Conservation (phyloP, 1,284 basidiomycete species). For the Pyrrhoderma lamaoense region DNA sequence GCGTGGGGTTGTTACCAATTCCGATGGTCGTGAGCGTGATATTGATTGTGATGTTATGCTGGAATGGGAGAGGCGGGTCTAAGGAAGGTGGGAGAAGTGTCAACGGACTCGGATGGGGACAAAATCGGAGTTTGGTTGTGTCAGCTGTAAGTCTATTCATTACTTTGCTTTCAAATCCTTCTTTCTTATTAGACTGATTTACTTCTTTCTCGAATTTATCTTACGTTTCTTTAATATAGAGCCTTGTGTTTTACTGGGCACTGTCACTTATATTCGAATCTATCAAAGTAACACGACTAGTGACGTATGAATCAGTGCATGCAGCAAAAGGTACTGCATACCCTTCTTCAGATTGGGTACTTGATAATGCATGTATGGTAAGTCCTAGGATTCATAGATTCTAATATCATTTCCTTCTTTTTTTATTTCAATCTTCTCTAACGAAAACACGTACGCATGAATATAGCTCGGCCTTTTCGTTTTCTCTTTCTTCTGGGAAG, state of each 20-base stretch:
- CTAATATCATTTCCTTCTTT: background rate
- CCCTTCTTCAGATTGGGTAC: slow-evolving; percentile 18
- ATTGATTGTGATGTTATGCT: slow-evolving; percentile 9
- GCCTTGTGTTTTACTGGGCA: slow-evolving; percentile 14
- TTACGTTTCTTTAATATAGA: slow-evolving; percentile 6
- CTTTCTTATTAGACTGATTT: background rate
- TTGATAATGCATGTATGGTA: slow-evolving; percentile 18
- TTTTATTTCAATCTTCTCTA: background rate
- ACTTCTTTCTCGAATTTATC: background rate
- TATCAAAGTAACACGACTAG: slow-evolving; percentile 13
- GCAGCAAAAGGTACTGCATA: slow-evolving; percentile 17
- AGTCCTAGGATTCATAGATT: slow-evolving; percentile 1
- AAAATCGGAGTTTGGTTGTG: background rate
- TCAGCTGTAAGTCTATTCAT: slow-evolving; percentile 12
- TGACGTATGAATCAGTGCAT: slow-evolving; percentile 8
- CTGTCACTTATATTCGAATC: slow-evolving; percentile 11
- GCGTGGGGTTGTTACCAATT: slow-evolving; percentile 13
- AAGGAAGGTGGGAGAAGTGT: background rate
- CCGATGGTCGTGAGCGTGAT: slow-evolving; percentile 6
- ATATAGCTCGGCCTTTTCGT: slow-evolving; percentile 12
- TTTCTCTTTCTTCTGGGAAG: slow-evolving; percentile 13
- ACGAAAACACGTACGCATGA: background rate
- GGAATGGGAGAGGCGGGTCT: background rate
- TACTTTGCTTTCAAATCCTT: background rate
- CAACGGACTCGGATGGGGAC: slow-evolving; percentile 4